Base-by-base conservation (phyloP, 108 stramenopile genomes). In the Pseudonitzschia multiseries region DNA sequence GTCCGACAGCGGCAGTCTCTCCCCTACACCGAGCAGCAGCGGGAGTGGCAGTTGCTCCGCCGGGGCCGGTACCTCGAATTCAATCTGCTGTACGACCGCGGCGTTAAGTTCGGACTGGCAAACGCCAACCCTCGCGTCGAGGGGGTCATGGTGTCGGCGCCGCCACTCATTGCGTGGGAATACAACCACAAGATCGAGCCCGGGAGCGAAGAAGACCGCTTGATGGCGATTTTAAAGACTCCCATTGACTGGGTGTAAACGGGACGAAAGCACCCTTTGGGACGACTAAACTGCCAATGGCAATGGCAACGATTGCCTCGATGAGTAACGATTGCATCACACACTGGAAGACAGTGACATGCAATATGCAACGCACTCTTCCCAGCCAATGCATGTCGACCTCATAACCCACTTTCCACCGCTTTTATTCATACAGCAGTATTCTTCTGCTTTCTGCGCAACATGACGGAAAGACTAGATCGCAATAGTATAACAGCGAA, bases 81-180 rank as follows among this genome's bases (percentile, higher is more conserved):
- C 79, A 98, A 98, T 74, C 72, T 95, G 21, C 62, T 96, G 60
- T 93, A 94, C 73, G 96, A 96, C 74, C 79, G 96, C 31, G 96
- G 96, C 12, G 96, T 96, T 12, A 89, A 84, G 50, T 96, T 96
- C 85, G 96, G 96, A 13, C 51, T 96, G 52, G 84, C 87, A 0
- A 89, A 84, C 69, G 86, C 81, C 15, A 95, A 95, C 69, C 94
- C 94, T 2, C 68, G 91, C 27, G 90, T 93, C 12, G 95, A 96
- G 66, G 92, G 95, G 27, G 91, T 96, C 21, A 92, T 96, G 90
- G 95, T 96, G 2, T 87, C 86, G 36, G 92, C 95, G 21, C 95
- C 95, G 46, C 95, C 95, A 20, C 71, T 85, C 43, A 89, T 93
- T 76, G 90, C 89, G 17, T 95, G 81, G 73, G 90, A 91, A 73